These are phyloP conservation scores for Inga leiocalycina DNA, from an alignment of 306 rosid species.

Conservation along the genomic window DNA sequence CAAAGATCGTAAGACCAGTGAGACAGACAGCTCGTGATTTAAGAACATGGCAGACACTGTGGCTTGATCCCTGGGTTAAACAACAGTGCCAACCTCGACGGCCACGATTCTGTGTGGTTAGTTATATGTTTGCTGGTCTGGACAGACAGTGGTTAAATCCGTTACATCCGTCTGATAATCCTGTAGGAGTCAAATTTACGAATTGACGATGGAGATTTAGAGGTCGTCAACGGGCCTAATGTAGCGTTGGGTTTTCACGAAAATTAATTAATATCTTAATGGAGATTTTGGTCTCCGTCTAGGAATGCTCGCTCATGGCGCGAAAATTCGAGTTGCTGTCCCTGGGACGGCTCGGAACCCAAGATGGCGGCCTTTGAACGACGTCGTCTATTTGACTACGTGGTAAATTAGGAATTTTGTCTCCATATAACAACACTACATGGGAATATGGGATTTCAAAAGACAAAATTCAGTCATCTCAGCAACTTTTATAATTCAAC, in stretches of 20 bases:
- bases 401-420: neutral
- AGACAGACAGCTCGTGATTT: constrained; percentile 70
- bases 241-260: neutral
- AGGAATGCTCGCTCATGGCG: constrained; percentile 44
- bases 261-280: constrained; percentile 4
- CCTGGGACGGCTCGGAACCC: constrained; percentile 42
- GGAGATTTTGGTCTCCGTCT: constrained; percentile 26
- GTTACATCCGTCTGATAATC: constrained; percentile 13
- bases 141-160: neutral
- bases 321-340: constrained; percentile 42
- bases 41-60: constrained; percentile 67
- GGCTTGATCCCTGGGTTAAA: constrained; percentile 39
- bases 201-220: constrained; percentile 24
- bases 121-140: neutral
- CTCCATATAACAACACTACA: neutral
- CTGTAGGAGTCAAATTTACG: neutral
- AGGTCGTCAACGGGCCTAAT: neutral
- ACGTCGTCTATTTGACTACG: constrained; percentile 26
- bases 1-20: constrained; percentile 45
- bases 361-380: constrained; percentile 22
- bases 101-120: constrained; percentile 13
- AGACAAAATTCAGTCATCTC: neutral
- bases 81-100: neutral
- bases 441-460: neutral
- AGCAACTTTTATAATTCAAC: neutral